Evolutionary conservation across 805 yeast species (phyloP), one percentile per base, ranked within the genome.

Genomic region (Candida sonorensis): DNA sequence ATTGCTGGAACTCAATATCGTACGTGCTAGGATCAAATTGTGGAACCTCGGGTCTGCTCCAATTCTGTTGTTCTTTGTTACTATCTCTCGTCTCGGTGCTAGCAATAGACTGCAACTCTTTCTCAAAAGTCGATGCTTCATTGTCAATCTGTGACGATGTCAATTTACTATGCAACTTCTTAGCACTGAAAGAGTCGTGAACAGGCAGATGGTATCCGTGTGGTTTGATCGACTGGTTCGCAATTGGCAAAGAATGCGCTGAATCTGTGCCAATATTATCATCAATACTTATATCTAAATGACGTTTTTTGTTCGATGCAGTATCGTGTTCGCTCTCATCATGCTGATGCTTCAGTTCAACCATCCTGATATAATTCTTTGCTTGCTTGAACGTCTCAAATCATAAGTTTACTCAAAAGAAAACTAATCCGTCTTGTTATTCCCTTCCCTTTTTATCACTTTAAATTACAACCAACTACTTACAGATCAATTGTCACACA

Each of bases 1-100:
- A 64, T 50, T 92, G 98, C 57, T 92, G 97, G 54, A 88, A 88
- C 1, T 71, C 66, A 17, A 82, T 66, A 46, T 81, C 87, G 24
- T 55, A 51, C 1, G 54, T 53, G 1, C 48, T 45, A 2, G 80
- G 68, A 33, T 69, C 62, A 41, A 79, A 75, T 26, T 61, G 62
- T 2, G 81, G 73, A 5, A 75, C 46, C 0, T 69, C 64, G 0
- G 92, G 82, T 41, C 90, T 48, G 4, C 34, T 23, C 72, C 76
- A 73, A 5, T 48, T 42, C 30, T 61, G 67, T 30, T 52, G 50
- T 26, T 49, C 50, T 12, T 27, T 29, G 31, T 37, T 40, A 10
- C 21, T 19, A 14, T 46, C 51, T 10, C 43, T 40, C 23, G 45
- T 51, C n/a, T 53, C 49, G 12, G 57, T 66, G 26, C 55, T 53